phyloP scores from a whole-genome alignment of 2,329 filamentous ascomycete genomes.

The Colletotrichum camelliae region DNA sequence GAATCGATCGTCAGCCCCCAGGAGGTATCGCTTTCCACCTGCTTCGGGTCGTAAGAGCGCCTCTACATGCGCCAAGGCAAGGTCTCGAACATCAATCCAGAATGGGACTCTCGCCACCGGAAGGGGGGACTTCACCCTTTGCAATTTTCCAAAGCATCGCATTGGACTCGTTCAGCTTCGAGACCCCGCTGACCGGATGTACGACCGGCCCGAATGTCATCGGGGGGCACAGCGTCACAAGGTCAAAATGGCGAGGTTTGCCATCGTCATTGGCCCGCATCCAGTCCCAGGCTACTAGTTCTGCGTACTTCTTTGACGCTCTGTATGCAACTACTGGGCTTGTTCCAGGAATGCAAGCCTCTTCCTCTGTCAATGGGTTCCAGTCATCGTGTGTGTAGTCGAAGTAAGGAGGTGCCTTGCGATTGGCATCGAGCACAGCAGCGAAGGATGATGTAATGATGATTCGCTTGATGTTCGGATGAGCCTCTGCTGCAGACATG shows the following conservation, averaged over 20 bases:
- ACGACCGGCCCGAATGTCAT: constrained; percentile 50
- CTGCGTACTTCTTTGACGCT: constrained; percentile 40
- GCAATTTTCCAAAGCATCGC: constrained; percentile 45
- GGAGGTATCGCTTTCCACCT: constrained; percentile 44
- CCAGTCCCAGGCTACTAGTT: constrained; percentile 39
- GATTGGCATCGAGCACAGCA: constrained; percentile 59
- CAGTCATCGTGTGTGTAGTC: constrained; percentile 60
- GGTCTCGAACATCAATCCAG: constrained; percentile 53
- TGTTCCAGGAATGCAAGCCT: constrained; percentile 44
- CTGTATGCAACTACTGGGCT: constrained; percentile 44
- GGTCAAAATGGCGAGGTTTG: constrained; percentile 39
- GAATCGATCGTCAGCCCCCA: constrained; percentile 47
- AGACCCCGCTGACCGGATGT: constrained; percentile 38
- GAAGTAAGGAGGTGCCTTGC: constrained; percentile 53
- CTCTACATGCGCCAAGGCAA: constrained; percentile 48
- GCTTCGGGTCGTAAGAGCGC: constrained; percentile 41
- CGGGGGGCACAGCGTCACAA: constrained; percentile 50
- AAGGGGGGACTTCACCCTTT: constrained; percentile 36
- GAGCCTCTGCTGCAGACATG: constrained; percentile 35
- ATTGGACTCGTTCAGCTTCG: constrained; percentile 48
- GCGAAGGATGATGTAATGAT: constrained; percentile 73
- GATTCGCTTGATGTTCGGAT: constrained; percentile 31
- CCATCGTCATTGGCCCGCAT: constrained; percentile 28
- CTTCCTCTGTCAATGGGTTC: constrained; percentile 60
- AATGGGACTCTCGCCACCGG: constrained; percentile 44